Percentiles rank a stretch among this genome's conserved stretches.
These are phyloP conservation scores for Tetrahymena thermophila DNA, from an alignment of 73 alveolate genomes.

Conservation along the genomic window DNA sequence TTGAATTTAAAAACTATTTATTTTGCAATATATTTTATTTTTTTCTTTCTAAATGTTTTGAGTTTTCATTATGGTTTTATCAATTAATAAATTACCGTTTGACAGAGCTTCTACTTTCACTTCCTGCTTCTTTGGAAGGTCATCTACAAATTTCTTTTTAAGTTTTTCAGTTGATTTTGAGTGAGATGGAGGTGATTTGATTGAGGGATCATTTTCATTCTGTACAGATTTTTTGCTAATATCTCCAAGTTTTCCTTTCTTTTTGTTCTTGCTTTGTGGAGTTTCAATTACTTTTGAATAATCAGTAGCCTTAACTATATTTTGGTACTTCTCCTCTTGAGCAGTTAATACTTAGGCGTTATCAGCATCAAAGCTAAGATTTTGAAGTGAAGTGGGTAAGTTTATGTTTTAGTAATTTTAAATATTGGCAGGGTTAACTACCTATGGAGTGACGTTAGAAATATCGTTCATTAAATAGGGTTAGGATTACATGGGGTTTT, in stretches of 20 bases:
- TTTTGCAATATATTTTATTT: not conserved
- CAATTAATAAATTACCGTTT: not conserved
- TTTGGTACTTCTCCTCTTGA: not conserved
- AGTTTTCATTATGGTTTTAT: not conserved
- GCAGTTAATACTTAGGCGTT: not conserved
- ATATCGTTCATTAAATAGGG: not conserved
- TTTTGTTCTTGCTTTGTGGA: not conserved
- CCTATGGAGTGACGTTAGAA: not conserved
- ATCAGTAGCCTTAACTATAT: not conserved
- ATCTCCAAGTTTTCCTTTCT: not conserved
- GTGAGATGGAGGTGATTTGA: not conserved
- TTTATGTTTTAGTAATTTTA: not conserved
- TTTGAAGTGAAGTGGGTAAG: not conserved
- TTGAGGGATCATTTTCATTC: not conserved
- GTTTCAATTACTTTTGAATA: not conserved
- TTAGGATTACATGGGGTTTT: not conserved
- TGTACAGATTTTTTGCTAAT: not conserved
- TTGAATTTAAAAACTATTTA: not conserved
- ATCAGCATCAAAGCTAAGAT: not conserved
- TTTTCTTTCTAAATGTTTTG: not conserved
- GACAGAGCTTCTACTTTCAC: not conserved
- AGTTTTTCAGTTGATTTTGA: not conserved
- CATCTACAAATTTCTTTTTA: not conserved
- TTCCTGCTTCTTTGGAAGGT: not conserved
- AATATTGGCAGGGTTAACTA: not conserved